These are phyloP conservation scores for Candida fluviatilis DNA, from an alignment of 805 yeast species.

Conservation along the genomic window DNA sequence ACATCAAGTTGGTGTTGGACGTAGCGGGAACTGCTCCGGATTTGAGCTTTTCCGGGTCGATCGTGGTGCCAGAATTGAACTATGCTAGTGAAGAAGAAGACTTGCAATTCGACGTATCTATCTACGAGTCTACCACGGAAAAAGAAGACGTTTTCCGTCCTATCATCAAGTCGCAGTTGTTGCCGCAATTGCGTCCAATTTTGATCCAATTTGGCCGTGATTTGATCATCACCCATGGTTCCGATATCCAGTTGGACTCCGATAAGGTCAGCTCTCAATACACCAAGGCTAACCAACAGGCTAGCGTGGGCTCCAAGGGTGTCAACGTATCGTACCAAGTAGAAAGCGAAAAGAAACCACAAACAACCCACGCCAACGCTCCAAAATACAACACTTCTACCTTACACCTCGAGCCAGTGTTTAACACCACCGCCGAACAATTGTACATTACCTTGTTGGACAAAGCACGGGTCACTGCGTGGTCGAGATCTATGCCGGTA, in stretches of 20 bases:
- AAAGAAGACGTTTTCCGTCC: slow-evolving; percentile 49
- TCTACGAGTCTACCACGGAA: slow-evolving; percentile 49
- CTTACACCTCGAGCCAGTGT: slow-evolving; percentile 69
- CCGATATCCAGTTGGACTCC: slow-evolving; percentile 77
- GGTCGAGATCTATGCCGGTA: slow-evolving; percentile 75
- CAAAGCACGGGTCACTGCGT: slow-evolving; percentile 76
- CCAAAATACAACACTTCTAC: slow-evolving; percentile 80
- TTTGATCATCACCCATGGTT: slow-evolving; percentile 69
- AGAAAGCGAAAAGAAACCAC: slow-evolving; percentile 1
- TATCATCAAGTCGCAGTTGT: slow-evolving; percentile 44
- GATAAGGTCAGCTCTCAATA: slow-evolving; percentile 36
- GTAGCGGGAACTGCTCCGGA: slow-evolving; percentile 42
- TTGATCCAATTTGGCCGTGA: slow-evolving; percentile 72
- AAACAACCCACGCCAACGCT: slow-evolving; percentile 17
- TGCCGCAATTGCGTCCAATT: slow-evolving; percentile 64
- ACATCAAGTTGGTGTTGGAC: slow-evolving; percentile 62
- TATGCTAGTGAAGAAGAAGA: slow-evolving; percentile 87
- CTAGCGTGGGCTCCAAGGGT: background rate
- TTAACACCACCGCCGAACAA: slow-evolving; percentile 86
- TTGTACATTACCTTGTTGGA: slow-evolving; percentile 73
- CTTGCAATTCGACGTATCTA: slow-evolving; percentile 74
- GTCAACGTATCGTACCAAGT: slow-evolving; percentile 5
- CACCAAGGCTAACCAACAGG: slow-evolving; percentile 52
- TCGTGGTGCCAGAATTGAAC: slow-evolving; percentile 86
- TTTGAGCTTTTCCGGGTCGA: slow-evolving; percentile 59